A percentile compares a stretch with the other conserved stretches of the same genome.
Evolutionary conservation across 495 filamentous ascomycete genomes (phyloP).

Genomic region (Chaetomium tenue): DNA sequence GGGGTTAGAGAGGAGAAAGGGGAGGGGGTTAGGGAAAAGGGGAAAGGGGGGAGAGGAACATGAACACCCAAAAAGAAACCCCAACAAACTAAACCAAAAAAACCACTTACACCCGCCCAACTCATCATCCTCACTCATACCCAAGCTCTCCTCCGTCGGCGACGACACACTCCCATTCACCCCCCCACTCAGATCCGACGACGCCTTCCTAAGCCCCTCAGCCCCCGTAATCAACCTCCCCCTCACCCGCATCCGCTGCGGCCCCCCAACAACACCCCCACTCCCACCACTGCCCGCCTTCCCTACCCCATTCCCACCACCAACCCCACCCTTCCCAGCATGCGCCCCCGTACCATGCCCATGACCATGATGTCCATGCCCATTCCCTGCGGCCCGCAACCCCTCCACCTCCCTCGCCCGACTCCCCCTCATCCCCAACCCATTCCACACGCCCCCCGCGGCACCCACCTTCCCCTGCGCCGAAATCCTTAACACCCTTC

Average conservation of each 20-base stretch:
- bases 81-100: not conserved
- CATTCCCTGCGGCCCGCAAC: constrained; percentile 12
- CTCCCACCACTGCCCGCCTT: not conserved
- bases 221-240: constrained; percentile 55
- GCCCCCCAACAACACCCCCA: not conserved
- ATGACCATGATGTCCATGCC: not conserved
- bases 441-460: constrained; percentile 20
- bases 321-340: not conserved
- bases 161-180: constrained; percentile 43
- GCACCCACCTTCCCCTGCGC: constrained; percentile 41
- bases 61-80: too few relatives aligned
- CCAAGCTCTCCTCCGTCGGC: constrained; percentile 58
- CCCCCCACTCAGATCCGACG: constrained; percentile 5
- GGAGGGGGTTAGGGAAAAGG: too few relatives aligned
- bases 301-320: too few relatives aligned
- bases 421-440: constrained; percentile 21
- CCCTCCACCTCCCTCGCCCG: constrained; percentile 48
- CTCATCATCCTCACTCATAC: constrained; percentile 80
- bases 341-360: too few relatives aligned
- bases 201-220: constrained; percentile 40
- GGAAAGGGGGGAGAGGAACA: not conserved
- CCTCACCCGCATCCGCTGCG: constrained; percentile 48
- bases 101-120: constrained; percentile 89
- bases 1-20: too few relatives aligned
- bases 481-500: constrained; percentile 71